Conservation (phyloP, 805 yeast species). For the Zygosaccharomyces bisporus region DNA sequence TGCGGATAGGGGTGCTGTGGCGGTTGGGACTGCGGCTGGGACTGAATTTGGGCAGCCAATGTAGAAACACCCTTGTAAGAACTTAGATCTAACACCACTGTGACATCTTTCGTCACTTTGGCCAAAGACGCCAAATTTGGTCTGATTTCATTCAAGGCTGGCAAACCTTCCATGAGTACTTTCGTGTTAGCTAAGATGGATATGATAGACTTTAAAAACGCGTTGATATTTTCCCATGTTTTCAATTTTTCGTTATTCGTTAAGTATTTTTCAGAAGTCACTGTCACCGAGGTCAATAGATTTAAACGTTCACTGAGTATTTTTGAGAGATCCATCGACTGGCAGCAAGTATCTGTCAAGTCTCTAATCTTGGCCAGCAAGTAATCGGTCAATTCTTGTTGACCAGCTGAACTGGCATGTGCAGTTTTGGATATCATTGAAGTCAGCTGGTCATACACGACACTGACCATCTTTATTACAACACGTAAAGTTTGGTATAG, state of each 20-base stretch:
- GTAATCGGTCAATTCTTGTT: constrained; percentile 35
- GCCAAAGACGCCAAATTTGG: constrained; percentile 78
- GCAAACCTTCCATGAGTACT: constrained; percentile 74
- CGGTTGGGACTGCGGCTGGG: constrained; percentile 10
- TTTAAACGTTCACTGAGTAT: constrained; percentile 54
- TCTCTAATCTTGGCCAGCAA: constrained; percentile 65
- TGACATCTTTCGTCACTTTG: constrained; percentile 85
- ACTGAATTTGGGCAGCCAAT: constrained; percentile 12
- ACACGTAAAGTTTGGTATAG: constrained; percentile 59
- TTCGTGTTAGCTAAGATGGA: constrained; percentile 81
- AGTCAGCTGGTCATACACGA: constrained; percentile 72
- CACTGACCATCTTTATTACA: constrained; percentile 66
- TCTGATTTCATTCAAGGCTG: constrained; percentile 72
- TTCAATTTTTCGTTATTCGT: constrained; percentile 50
- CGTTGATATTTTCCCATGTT: constrained; percentile 83
- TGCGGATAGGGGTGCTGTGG: constrained; percentile 15
- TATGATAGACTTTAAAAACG: constrained; percentile 77
- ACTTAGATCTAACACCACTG: constrained; percentile 73
- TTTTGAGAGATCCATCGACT: constrained; percentile 79
- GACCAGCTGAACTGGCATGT: constrained; percentile 44
- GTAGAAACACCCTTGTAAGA: constrained; percentile 41
- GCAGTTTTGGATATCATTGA: constrained; percentile 65
- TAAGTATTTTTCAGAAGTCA: constrained; percentile 37
- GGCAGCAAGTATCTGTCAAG: constrained; percentile 68
- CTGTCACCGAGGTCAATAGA: constrained; percentile 38